Evolutionary conservation across 2,329 filamentous ascomycete species (phyloP), one percentile per base, ranked within the genome.

Genomic region (Microdochium trichocladiopsis): DNA sequence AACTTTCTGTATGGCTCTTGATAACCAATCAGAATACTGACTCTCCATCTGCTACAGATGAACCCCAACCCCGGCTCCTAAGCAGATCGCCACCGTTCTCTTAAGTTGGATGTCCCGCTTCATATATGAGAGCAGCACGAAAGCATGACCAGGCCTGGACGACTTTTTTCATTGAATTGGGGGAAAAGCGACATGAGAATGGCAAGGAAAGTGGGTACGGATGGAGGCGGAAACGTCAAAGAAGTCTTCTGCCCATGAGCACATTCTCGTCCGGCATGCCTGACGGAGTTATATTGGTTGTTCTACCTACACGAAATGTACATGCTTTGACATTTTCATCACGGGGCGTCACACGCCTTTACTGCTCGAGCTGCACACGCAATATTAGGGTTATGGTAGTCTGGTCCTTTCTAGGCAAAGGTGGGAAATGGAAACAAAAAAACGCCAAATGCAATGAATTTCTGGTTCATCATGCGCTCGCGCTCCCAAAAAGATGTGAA

Each of bases 1-100:
- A 22, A 3, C 36, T n/a, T n/a, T n/a, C n/a, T n/a, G 14, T 6
- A 31, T 21, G 6, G 16, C 2, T 33, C 21, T 5, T 8, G 2
- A 12, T n/a, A 5, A 22, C 4, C 22, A 12, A n/a, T 22, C 50
- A 22, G 4, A 3, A 52, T 45, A 8, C 41, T 45, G 18, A 45
- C 41, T 23, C 41, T 11, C 41, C 6, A 45, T 37, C 25, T 12
- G 12, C 11, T n/a, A 28, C 48, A 70, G 69, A 71, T 71, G 69
- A 71, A 71, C 68, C 69, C 69, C 66, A 70, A 69, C 66, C 69
- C 69, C 56, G 62, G 66, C 56, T 36, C 67, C 52, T 71, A 70
- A 69, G 56, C 60, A 56, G 52, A 43, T 52, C 51, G 41, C 41
- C 41, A 45, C 41, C 41, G 18, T 45, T 22, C 14, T 45, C 18